Evolutionary conservation across 2,329 filamentous ascomycete genomes (phyloP), one percentile per base, ranked within the genome.

Genomic region (Akanthomyces muscarius): DNA sequence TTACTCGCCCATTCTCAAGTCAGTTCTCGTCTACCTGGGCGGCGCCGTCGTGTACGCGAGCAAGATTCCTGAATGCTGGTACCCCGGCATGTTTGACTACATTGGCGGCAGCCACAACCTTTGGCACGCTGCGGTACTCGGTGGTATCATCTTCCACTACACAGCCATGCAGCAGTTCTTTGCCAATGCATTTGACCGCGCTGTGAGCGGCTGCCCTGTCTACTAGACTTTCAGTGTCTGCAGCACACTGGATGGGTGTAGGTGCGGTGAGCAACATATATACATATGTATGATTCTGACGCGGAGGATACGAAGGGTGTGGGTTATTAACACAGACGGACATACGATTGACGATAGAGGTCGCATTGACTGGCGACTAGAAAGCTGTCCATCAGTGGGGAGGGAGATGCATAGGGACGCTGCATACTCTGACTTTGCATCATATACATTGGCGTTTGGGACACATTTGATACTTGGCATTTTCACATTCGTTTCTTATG

Each of bases 141-240:
- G 93, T 18, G 95, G 95, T 13, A 99, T 99, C 63, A 76, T 98
- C n/a, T 98, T 97, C 74, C 95, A 99, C 76, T 99, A 98, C 77
- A 83, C 85, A 25, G 95, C 95, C 21, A 97, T 99, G 94, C 91
- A 97, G 75, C 86, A 92, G 62, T 95, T 99, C 76, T 99, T 99
- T 72, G 83, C 89, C 5, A 84, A 83, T 47, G 91, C 91, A 13
- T 94, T 94, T 75, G 77, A 81, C 67, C 83, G 89, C 64, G 89
- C 89, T 2, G 73, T 86, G 72, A 81, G 77, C 53, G 83, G 82
- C n/a, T 87, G 84, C 70, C 80, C 83, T 23, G 72, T 78, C 1
- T 85, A 83, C 67, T 86, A 59, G 30, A 54, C 28, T 21, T 2
- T 33, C n/a, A 6, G 45, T 23, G 25, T 52, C 57, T 45, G 48